Percentiles rank a stretch among this genome's conserved stretches.
Evolutionary conservation across 176 grass and related monocot species (phyloP).

Genomic region (Avena insularis): DNA sequence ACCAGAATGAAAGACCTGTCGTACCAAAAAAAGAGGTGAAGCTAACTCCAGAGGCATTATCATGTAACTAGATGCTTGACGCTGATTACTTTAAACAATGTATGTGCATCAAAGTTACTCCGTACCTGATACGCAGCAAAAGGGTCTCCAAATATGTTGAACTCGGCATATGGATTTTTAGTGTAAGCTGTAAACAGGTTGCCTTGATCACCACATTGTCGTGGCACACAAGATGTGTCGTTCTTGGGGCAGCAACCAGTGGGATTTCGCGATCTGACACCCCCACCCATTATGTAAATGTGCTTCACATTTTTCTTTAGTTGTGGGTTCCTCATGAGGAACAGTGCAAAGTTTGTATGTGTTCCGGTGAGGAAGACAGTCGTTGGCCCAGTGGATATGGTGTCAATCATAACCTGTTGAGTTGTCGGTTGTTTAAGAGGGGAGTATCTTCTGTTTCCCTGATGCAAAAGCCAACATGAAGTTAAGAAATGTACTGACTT

Average conservation of each 20-base stretch:
- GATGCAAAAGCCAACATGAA: slow-evolving; percentile 31
- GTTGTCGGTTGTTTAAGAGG: slow-evolving; percentile 55
- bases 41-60: not conserved
- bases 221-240: slow-evolving; percentile 43
- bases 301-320: slow-evolving; percentile 70
- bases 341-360: slow-evolving; percentile 68
- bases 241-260: slow-evolving; percentile 65
- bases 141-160: slow-evolving; percentile 78
- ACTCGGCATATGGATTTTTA: slow-evolving; percentile 70
- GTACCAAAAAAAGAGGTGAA: slow-evolving; percentile 2
- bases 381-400: slow-evolving; percentile 58
- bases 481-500: not conserved
- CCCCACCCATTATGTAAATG: slow-evolving; percentile 79
- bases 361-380: slow-evolving; percentile 54
- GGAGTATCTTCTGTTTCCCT: slow-evolving; percentile 64
- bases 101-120: slow-evolving; percentile 1
- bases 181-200: slow-evolving; percentile 69
- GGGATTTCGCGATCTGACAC: slow-evolving; percentile 65
- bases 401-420: slow-evolving; percentile 62
- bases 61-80: not conserved
- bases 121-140: slow-evolving; percentile 71
- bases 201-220: slow-evolving; percentile 66
- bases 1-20: slow-evolving; percentile 69
- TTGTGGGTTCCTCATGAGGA: slow-evolving; percentile 64
- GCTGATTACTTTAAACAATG: not conserved